Percentiles rank a stretch among this genome's conserved stretches.
Evolutionary conservation across 441 rosid genomes (phyloP).

Genomic region (Gossypium gossypioides): DNA sequence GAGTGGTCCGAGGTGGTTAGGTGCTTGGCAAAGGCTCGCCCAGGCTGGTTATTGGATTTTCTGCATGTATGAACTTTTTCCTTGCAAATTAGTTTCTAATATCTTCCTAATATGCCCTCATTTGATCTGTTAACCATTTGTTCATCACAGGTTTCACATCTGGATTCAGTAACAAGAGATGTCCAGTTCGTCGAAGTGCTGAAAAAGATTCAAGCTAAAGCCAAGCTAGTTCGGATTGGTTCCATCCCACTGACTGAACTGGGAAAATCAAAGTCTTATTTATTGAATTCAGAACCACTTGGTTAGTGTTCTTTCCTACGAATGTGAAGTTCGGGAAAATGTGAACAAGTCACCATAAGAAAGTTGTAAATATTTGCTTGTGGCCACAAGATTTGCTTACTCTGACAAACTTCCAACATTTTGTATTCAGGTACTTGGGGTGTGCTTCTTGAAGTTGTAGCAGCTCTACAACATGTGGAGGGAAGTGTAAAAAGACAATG

Average conservation of each 20-base stretch:
- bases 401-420: conserved; percentile 1
- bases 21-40: conserved; percentile 63
- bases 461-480: conserved; percentile 55
- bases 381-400: background rate
- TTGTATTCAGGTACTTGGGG: conserved; percentile 56
- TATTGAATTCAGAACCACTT: conserved; percentile 45
- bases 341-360: background rate
- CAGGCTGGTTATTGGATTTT: conserved; percentile 59
- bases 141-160: conserved; percentile 39
- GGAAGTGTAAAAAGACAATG: conserved; percentile 73
- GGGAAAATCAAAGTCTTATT: conserved; percentile 47
- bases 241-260: conserved; percentile 53
- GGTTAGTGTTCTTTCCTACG: conserved; percentile 39
- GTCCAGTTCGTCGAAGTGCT: conserved; percentile 24
- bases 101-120: background rate
- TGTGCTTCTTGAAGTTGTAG: conserved; percentile 58
- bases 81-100: background rate
- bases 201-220: conserved; percentile 65
- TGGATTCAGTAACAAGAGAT: conserved; percentile 30
- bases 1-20: conserved; percentile 64
- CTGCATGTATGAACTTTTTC: conserved; percentile 47
- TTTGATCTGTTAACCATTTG: conserved; percentile 7
- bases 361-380: background rate
- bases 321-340: background rate
- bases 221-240: conserved; percentile 54